Conservation (phyloP, 2,329 filamentous ascomycete species). For the Fusarium duplospermum region DNA sequence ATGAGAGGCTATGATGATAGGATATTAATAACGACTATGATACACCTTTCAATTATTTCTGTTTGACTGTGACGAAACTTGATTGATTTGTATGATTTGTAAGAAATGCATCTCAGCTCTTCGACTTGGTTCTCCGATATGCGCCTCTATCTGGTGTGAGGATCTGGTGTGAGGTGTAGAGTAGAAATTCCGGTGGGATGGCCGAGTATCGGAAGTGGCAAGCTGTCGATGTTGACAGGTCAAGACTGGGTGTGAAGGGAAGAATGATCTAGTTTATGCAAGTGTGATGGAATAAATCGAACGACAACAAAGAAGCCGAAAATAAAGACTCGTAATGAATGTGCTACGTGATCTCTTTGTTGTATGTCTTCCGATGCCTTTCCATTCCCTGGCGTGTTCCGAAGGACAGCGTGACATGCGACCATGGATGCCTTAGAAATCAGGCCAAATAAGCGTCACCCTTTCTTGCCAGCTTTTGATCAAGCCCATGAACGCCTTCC, state of each 20-base stretch:
- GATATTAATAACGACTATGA: conserved; percentile 42
- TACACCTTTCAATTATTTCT: conserved; percentile 4
- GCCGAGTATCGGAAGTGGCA: background rate
- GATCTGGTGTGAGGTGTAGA: background rate
- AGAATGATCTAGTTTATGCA: background rate
- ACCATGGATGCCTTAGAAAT: conserved; percentile 38
- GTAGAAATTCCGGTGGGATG: background rate
- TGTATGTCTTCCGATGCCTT: conserved; percentile 20
- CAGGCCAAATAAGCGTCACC: conserved; percentile 41
- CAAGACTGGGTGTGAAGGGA: background rate
- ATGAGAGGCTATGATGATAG: conserved; percentile 42
- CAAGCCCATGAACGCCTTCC: conserved; percentile 31
- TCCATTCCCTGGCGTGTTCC: conserved; percentile 23
- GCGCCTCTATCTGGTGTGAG: background rate
- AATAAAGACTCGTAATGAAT: background rate
- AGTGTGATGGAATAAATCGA: background rate
- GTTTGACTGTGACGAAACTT: background rate
- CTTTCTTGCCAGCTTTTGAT: conserved; percentile 48
- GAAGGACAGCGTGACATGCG: conserved; percentile 36
- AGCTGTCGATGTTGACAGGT: background rate
- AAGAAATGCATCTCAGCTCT: background rate
- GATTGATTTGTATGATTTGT: background rate
- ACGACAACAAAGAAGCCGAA: background rate
- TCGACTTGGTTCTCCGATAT: background rate
- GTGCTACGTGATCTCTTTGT: background rate